Conservation (phyloP, 768 basidiomycete genomes). For the Boletus reticulatus region DNA sequence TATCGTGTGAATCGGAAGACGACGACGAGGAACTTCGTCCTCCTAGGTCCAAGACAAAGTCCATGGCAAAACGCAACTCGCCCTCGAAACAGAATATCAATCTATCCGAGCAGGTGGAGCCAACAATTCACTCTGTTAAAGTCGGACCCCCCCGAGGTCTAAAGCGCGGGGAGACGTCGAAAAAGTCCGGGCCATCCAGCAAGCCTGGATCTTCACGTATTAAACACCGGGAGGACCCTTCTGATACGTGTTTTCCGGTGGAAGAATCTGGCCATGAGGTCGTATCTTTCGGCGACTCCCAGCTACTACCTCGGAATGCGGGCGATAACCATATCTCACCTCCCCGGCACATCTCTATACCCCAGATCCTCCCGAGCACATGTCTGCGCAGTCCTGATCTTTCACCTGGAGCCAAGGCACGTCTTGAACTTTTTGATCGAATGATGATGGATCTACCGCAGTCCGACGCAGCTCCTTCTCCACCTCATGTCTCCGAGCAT, state of each 20-base stretch:
- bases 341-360: constrained; percentile 6
- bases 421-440: constrained; percentile 30
- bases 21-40: constrained; percentile 5
- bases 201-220: not conserved
- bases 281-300: not conserved
- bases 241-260: not conserved
- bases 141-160: constrained; percentile 27
- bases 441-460: constrained; percentile 14
- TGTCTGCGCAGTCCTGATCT: constrained; percentile 11
- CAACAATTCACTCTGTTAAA: constrained; percentile 4
- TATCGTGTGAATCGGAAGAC: not conserved
- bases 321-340: not conserved
- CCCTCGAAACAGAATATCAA: not conserved
- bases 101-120: constrained; percentile 1
- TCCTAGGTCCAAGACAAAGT: not conserved
- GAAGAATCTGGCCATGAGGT: not conserved
- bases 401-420: constrained; percentile 27
- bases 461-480: not conserved
- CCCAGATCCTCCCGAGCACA: not conserved
- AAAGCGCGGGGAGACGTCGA: constrained; percentile 8
- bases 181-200: not conserved
- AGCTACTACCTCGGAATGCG: not conserved
- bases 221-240: not conserved
- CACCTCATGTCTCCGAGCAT: not conserved
- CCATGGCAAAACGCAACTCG: not conserved